phyloP scores from a whole-genome alignment of 495 filamentous ascomycete genomes.

The Daldinia concentrica region DNA sequence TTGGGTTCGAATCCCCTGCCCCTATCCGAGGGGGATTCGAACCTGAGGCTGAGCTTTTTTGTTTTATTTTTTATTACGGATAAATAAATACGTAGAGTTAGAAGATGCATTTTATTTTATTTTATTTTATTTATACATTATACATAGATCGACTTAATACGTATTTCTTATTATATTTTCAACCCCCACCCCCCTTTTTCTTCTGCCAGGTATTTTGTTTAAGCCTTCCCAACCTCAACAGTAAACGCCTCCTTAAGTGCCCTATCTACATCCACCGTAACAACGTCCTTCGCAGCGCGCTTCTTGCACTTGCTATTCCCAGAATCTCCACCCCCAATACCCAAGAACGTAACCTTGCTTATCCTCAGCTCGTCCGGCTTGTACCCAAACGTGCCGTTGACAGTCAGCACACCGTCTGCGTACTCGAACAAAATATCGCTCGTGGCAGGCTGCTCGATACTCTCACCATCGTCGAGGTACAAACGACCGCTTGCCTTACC shows the following conservation, averaged over 20 bases:
- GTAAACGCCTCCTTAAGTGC: conserved; percentile 36
- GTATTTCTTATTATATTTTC: neutral
- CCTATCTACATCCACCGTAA: conserved; percentile 29
- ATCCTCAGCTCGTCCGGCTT: conserved; percentile 58
- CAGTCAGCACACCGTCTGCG: conserved; percentile 55
- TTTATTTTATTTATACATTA: neutral
- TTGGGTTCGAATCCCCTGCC: too few species aligned
- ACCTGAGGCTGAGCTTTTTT: neutral
- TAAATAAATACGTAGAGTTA: too few species aligned
- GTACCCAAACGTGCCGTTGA: conserved; percentile 65
- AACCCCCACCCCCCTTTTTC: conserved; percentile 7
- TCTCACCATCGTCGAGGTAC: conserved; percentile 71
- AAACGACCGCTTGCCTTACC: conserved; percentile 55
- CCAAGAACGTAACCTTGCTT: conserved; percentile 65
- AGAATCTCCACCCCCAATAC: conserved; percentile 34
- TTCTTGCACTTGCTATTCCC: neutral
- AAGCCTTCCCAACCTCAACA: conserved; percentile 25
- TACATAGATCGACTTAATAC: conserved; percentile 2
- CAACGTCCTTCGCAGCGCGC: conserved; percentile 13
- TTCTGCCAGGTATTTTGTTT: neutral
- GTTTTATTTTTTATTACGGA: neutral
- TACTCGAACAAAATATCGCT: conserved; percentile 66
- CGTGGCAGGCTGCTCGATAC: conserved; percentile 58
- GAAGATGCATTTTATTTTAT: neutral
- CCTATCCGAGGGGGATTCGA: neutral